These are phyloP conservation scores for Asterophora lycoperdoides DNA, from an alignment of 768 basidiomycete genomes.

Conservation along the genomic window DNA sequence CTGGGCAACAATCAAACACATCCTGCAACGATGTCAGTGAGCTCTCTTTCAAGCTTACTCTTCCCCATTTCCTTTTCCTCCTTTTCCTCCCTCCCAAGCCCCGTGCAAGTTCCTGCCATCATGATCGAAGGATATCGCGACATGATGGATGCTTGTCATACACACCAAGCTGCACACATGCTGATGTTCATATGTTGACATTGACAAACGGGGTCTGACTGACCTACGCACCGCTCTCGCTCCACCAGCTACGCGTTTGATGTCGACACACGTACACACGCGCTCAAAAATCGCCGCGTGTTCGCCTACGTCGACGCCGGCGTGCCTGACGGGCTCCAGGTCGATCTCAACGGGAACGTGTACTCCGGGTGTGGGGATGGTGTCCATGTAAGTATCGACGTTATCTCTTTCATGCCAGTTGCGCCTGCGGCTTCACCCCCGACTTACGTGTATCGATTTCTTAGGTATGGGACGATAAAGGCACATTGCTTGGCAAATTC, in stretches of 20 bases:
- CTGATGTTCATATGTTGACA: background rate
- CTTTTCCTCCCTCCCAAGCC: too few relatives aligned
- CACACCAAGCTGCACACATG: background rate
- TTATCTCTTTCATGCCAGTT: background rate
- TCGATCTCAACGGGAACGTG: conserved; percentile 61
- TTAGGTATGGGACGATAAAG: conserved; percentile 51
- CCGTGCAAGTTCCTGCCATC: background rate
- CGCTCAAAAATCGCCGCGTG: conserved; percentile 57
- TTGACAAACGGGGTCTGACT: too few relatives aligned
- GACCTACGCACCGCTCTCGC: background rate
- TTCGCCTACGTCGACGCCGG: conserved; percentile 68
- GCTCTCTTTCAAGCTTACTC: background rate
- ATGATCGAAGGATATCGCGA: background rate
- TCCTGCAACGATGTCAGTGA: conserved; percentile 63
- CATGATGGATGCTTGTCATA: background rate
- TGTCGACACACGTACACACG: conserved; percentile 50
- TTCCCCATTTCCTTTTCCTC: background rate
- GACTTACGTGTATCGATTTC: too few relatives aligned
- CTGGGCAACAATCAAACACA: conserved; percentile 49
- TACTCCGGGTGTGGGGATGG: conserved; percentile 70
- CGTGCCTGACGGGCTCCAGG: conserved; percentile 62
- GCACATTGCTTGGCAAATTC: conserved; percentile 61
- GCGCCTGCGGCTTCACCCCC: background rate
- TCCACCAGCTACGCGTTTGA: conserved; percentile 60
- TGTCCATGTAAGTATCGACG: conserved; percentile 40